These are phyloP conservation scores for Neofusicoccum laricinum DNA, from an alignment of 2,329 filamentous ascomycete genomes.

Conservation along the genomic window DNA sequence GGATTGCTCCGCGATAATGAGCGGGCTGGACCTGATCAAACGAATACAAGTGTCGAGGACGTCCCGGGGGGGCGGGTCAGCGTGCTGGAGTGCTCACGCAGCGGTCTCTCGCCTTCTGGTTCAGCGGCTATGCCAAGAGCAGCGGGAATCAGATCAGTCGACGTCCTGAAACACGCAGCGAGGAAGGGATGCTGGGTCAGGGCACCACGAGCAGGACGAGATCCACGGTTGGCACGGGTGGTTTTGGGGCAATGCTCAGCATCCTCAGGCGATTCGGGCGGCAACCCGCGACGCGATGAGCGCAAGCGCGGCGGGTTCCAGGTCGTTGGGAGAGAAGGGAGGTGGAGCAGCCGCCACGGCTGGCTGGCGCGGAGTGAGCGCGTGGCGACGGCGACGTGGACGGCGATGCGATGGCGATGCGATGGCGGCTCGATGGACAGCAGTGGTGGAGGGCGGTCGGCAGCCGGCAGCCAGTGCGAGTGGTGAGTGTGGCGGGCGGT, in stretches of 20 bases:
- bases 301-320: neutral
- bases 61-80: neutral
- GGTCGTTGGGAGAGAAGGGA: neutral
- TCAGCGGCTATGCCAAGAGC: constrained; percentile 5
- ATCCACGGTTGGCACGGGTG: constrained; percentile 5
- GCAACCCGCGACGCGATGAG: neutral
- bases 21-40: constrained; percentile 13
- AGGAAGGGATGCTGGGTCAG: constrained; percentile 10
- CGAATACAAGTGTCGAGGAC: neutral
- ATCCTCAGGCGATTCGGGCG: constrained; percentile 3
- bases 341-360: neutral
- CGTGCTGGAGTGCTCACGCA: neutral
- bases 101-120: neutral
- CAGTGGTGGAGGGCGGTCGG: neutral
- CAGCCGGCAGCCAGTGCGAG: too few relatives aligned
- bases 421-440: neutral
- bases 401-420: neutral
- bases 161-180: constrained; percentile 3
- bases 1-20: neutral
- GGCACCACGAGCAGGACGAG: neutral
- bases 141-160: neutral
- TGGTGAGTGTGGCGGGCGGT: too few relatives aligned
- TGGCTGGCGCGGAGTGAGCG: neutral
- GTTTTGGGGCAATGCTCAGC: constrained; percentile 7
- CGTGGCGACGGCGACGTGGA: neutral